phyloP scores from a whole-genome alignment of 352 stramenopile genomes.

The Phytophthora brassicae region DNA sequence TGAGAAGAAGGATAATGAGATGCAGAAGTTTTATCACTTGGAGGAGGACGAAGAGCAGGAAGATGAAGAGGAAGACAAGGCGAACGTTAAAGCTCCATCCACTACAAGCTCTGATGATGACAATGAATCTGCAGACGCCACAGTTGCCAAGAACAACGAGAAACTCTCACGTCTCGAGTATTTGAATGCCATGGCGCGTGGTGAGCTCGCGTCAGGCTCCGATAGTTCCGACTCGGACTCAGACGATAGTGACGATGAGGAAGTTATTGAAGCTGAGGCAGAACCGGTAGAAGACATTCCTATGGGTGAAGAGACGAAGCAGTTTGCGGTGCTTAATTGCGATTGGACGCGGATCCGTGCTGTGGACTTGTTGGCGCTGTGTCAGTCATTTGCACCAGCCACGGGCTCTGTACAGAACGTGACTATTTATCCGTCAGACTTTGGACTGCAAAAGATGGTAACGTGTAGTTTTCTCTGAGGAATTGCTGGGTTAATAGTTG shows the following conservation, averaged over 20 bases:
- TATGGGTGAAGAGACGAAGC: conserved; percentile 81
- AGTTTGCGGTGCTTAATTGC: conserved; percentile 94
- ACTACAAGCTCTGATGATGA: conserved; percentile 41
- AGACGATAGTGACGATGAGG: conserved; percentile 48
- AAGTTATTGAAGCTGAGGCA: conserved; percentile 41
- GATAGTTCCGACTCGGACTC: conserved; percentile 54
- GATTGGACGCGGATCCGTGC: conserved; percentile 96
- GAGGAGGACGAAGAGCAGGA: conserved; percentile 54
- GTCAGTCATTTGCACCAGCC: conserved; percentile 92
- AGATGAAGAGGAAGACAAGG: conserved; percentile 25
- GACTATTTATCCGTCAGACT: conserved; percentile 96
- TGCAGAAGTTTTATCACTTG: conserved; percentile 82
- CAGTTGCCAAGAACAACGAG: conserved; percentile 44
- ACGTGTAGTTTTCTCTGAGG: conserved; percentile 1
- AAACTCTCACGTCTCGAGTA: conserved; percentile 84
- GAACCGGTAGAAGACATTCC: conserved; percentile 77
- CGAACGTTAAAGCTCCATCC: conserved; percentile 28
- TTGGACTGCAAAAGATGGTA: conserved; percentile 93
- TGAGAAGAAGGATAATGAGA: conserved; percentile 71
- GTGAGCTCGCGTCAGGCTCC: conserved; percentile 63
- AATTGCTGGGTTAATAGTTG: not conserved
- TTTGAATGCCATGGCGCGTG: conserved; percentile 84
- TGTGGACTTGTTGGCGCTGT: conserved; percentile 95
- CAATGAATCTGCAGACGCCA: conserved; percentile 28
- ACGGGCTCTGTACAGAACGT: conserved; percentile 90